These are phyloP conservation scores for Periconia macrospinosa DNA, from an alignment of 2,329 filamentous ascomycete species.

Conservation along the genomic window DNA sequence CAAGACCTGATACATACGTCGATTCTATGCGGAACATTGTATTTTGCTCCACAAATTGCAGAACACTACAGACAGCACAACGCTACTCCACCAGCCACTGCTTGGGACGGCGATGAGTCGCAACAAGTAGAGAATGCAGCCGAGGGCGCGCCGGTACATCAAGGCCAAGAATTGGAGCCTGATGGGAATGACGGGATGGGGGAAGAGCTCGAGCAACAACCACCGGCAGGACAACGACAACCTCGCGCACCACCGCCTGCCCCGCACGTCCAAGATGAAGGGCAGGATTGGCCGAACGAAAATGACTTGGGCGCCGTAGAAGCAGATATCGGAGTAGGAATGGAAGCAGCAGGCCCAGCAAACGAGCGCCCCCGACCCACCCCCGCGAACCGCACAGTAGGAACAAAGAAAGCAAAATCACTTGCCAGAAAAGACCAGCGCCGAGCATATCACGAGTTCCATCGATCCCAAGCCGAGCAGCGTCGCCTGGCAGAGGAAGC, in stretches of 20 bases:
- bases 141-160: conserved; percentile 26
- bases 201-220: conserved; percentile 12
- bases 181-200: conserved; percentile 20
- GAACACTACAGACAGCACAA: conserved; percentile 38
- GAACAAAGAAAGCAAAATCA: conserved; percentile 54
- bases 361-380: conserved; percentile 21
- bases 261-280: neutral
- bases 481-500: conserved; percentile 47
- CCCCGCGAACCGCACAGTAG: conserved; percentile 41
- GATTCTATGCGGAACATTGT: conserved; percentile 48
- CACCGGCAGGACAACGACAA: conserved; percentile 19
- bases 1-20: conserved; percentile 52
- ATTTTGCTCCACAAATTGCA: conserved; percentile 51
- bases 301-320: neutral
- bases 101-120: conserved; percentile 8
- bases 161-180: conserved; percentile 26
- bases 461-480: conserved; percentile 51
- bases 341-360: conserved; percentile 38
- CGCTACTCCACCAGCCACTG: conserved; percentile 2
- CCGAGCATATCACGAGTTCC: conserved; percentile 53
- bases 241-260: conserved; percentile 7
- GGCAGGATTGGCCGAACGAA: neutral
- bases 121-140: neutral
- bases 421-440: conserved; percentile 49
- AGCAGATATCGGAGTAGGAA: conserved; percentile 1